A percentile compares a stretch with the other conserved stretches of the same genome.
Evolutionary conservation across 164 flowering plant species (phyloP).

Genomic region (Taxillus chinensis): DNA sequence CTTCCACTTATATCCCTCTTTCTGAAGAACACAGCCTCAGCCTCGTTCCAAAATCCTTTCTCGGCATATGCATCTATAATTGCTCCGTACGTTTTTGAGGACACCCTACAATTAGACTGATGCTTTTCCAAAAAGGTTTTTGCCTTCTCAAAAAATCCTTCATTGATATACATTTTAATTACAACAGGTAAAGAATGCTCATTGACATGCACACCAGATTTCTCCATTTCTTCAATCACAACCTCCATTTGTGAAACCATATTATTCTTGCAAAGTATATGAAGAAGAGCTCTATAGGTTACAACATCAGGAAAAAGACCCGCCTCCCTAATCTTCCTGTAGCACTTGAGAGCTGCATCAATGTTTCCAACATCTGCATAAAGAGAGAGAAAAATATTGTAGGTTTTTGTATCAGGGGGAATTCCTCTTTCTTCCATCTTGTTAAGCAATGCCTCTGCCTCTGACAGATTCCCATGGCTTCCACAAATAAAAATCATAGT

Average conservation of each 20-base stretch:
- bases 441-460: conserved; percentile 64
- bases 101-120: conserved; percentile 20
- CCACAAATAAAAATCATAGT: conserved; percentile 86
- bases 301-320: conserved; percentile 74
- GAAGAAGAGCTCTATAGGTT: conserved; percentile 58
- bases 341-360: conserved; percentile 47
- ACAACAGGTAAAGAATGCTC: conserved; percentile 66
- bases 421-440: conserved; percentile 77
- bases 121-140: conserved; percentile 33
- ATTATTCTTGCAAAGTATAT: conserved; percentile 47
- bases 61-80: conserved; percentile 81
- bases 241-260: conserved; percentile 56
- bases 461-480: conserved; percentile 57
- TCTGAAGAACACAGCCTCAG: conserved; percentile 55
- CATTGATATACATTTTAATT: conserved; percentile 51
- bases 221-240: conserved; percentile 63
- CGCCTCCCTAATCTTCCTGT: conserved; percentile 54
- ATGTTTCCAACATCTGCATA: conserved; percentile 64
- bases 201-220: conserved; percentile 34
- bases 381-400: conserved; percentile 62
- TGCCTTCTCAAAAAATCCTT: conserved; percentile 45
- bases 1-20: conserved; percentile 29
- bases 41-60: conserved; percentile 72
- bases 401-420: conserved; percentile 73
- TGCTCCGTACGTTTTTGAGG: conserved; percentile 53